These are phyloP conservation scores for Aspergillus costaricaensis DNA, from an alignment of 2,329 filamentous ascomycete genomes.

Conservation along the genomic window DNA sequence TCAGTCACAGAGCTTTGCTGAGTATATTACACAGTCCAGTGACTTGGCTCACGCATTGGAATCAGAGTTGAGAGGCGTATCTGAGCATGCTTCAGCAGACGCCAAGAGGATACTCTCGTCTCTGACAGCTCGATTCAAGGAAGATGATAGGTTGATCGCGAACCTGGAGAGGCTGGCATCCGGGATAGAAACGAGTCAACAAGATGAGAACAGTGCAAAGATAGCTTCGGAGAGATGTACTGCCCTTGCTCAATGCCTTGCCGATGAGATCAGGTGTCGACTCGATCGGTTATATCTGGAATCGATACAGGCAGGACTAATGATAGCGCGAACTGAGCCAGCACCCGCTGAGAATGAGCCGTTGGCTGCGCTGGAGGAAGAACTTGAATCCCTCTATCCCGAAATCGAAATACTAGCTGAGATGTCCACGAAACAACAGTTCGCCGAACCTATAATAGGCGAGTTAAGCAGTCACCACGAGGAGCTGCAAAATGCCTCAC, in stretches of 20 bases:
- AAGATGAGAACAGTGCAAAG: conserved; percentile 32
- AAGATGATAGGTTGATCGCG: conserved; percentile 39
- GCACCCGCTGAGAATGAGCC: conserved; percentile 17
- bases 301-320: conserved; percentile 18
- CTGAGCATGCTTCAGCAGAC: conserved; percentile 34
- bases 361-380: conserved; percentile 34
- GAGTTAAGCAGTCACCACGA: conserved; percentile 37
- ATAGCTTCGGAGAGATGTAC: conserved; percentile 31
- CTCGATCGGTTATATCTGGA: conserved; percentile 46
- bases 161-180: conserved; percentile 34
- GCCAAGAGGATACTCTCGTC: conserved; percentile 37
- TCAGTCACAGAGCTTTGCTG: conserved; percentile 10
- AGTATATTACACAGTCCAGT: conserved; percentile 30
- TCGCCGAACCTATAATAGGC: conserved; percentile 42
- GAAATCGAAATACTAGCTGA: conserved; percentile 44
- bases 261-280: conserved; percentile 42
- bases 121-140: conserved; percentile 37
- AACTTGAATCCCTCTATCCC: conserved; percentile 42
- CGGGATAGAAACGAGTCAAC: conserved; percentile 29
- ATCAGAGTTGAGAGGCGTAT: conserved; percentile 30
- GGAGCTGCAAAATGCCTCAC: conserved; percentile 31
- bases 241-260: conserved; percentile 34
- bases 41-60: conserved; percentile 40
- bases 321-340: background rate
- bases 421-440: conserved; percentile 47